Evolutionary conservation across 306 rosid species (phyloP), one percentile per base, ranked within the genome.

Genomic region (Sesbania bispinosa): DNA sequence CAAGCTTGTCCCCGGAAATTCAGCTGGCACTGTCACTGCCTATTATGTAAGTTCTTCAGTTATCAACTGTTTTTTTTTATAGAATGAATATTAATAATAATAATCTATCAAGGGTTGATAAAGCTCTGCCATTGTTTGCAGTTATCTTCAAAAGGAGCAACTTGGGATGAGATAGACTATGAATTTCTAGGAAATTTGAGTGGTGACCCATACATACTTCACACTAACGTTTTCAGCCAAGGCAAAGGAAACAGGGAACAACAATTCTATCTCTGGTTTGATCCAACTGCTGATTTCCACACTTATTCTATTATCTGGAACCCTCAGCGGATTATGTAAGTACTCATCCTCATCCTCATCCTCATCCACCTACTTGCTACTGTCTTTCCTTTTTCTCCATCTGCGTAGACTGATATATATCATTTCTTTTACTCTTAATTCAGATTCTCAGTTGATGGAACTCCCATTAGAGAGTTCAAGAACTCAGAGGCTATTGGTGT

Each of bases 1-100:
- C 81, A 86, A 90, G 85, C 96, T 90, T 23, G 94, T 88, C 1
- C 65, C 90, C 0, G 92, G 92, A 63, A 85, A 86, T 74, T 90
- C 92, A 10, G 96, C 94, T 11, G 96, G 96, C 76, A 86, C 92
- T 24, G 96, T 90, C 76, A 84, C 96, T 20, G 88, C 94, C 45
- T 90, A 84, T 45, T 90, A 90, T 76, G 90, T 84, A 88, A 69
- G 80, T 26, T 48, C 43, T 10, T 35, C 13, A 0, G 1, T 62
- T 35, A 3, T n/a, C n/a, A n/a, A n/a, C n/a, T n/a, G n/a, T n/a
- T n/a, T n/a, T n/a, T n/a, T n/a, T n/a, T n/a, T n/a, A n/a, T n/a
- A n/a, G n/a, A n/a, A n/a, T n/a, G n/a, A n/a, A n/a, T n/a, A n/a
- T n/a, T n/a, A n/a, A n/a, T n/a, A n/a, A n/a, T n/a, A n/a, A 16